Evolutionary conservation across 1,284 basidiomycete genomes (phyloP).

Genomic region (Athelia psychrophila): DNA sequence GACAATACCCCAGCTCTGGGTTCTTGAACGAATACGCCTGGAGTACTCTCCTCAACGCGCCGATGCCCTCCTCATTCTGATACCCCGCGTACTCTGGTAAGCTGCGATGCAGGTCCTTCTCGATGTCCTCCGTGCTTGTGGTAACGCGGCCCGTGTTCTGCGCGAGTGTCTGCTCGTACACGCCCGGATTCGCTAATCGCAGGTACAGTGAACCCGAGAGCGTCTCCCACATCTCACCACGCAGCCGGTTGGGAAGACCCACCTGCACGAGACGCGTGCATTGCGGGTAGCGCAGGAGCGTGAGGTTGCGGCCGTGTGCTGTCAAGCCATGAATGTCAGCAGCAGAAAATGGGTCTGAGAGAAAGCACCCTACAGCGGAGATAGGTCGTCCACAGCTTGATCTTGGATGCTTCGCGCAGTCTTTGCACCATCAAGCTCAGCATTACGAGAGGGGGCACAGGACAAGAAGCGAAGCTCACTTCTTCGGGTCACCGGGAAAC

Average conservation of each 20-base stretch:
- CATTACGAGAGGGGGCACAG: conserved; percentile 5
- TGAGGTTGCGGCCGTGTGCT: conserved; percentile 88
- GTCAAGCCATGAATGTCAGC: conserved; percentile 1
- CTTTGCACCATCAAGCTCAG: conserved; percentile 33
- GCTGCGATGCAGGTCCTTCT: conserved; percentile 96
- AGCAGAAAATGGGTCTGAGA: neutral
- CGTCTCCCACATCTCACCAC: conserved; percentile 99
- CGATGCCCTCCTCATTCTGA: conserved; percentile 85
- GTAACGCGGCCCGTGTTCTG: conserved; percentile 81
- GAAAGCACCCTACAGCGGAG: conserved; percentile 55
- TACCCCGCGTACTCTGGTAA: conserved; percentile 95
- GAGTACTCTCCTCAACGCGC: conserved; percentile 83
- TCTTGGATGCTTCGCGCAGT: conserved; percentile 94
- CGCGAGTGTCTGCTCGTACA: conserved; percentile 79
- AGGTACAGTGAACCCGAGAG: conserved; percentile 93
- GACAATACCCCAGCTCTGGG: conserved; percentile 88
- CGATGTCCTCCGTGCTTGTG: conserved; percentile 97
- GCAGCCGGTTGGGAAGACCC: conserved; percentile 90
- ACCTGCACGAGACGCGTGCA: conserved; percentile 97
- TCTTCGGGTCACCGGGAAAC: conserved; percentile 93
- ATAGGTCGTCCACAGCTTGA: conserved; percentile 96
- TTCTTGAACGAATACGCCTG: conserved; percentile 98
- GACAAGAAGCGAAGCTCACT: conserved; percentile 45
- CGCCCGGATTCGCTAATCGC: conserved; percentile 85
- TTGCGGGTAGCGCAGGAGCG: conserved; percentile 94